Base-by-base conservation (phyloP, 306 rosid genomes). In the Corylus avellana region DNA sequence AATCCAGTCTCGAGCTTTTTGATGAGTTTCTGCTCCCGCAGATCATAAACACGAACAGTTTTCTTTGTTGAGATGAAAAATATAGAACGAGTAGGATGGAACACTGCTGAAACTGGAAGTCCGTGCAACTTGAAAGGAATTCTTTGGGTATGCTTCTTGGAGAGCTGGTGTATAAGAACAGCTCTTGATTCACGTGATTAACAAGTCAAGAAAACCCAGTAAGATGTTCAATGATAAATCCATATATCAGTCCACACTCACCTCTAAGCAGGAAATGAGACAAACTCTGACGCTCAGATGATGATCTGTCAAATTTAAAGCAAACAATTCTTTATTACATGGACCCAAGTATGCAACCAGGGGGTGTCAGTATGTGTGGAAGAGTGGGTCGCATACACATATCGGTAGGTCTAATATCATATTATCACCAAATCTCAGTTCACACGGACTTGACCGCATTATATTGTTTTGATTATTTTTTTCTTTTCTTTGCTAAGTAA, bases 1-100 rank as follows among this genome's bases (percentile, higher is more conserved):
- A 94, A 92, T 74, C 98, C 97, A 27, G 97, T 91, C 62, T 91
- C 94, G 74, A 94, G 97, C 90, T 86, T 92, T 82, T 89, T 91
- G 10, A 89, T 66, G 61, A 85, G 73, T 77, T 89, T 93, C 20
- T 82, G 79, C 86, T 89, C 86, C 86, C 90, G 75, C 77, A 93
- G 77, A 84, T 95, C 91, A 84, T 92, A 95, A 71, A 89, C 96
- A 46, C 97, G 96, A 55, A 95, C 86, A 53, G 54, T 86, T 87
- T 84, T 86, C 81, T 95, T 90, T 2, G 98, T 92, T 37, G 97
- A 88, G 77, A 93, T 74, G 82, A 92, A 95, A 86, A 95, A 86
- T 79, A 87, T 79, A 22, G 98, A 91, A 59, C 88, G 89, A 9
- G 92, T 84, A 49, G 98, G 99, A 82, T 95, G 99, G 83, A 95